phyloP scores from a whole-genome alignment of 2,329 filamentous ascomycete genomes.

The Fusarium sp. region DNA sequence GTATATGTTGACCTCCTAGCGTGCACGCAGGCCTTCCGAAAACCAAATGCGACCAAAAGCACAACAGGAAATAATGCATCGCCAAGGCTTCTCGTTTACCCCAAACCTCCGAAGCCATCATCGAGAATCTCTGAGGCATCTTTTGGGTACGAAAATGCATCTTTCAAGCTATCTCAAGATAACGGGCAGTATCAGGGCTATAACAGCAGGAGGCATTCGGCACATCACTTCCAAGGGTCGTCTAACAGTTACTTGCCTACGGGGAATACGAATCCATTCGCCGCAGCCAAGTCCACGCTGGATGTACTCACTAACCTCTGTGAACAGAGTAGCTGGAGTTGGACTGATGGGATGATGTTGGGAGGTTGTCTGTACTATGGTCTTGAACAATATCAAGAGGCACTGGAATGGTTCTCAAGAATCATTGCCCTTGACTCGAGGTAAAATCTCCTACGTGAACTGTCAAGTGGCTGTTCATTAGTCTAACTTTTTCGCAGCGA shows the following conservation, averaged over 20 bases:
- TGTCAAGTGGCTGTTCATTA: constrained; percentile 49
- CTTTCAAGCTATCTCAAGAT: constrained; percentile 21
- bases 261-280: constrained; percentile 56
- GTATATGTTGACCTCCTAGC: constrained; percentile 78
- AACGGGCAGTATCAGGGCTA: constrained; percentile 28
- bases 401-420: constrained; percentile 79
- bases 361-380: constrained; percentile 94
- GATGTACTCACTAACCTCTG: constrained; percentile 80
- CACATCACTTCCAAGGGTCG: constrained; percentile 23
- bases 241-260: constrained; percentile 30
- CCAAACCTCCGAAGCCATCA: constrained; percentile 60
- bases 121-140: constrained; percentile 28
- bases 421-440: constrained; percentile 67
- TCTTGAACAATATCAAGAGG: constrained; percentile 83
- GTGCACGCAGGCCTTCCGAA: constrained; percentile 71
- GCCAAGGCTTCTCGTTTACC: constrained; percentile 66
- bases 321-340: constrained; percentile 84
- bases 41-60: constrained; percentile 56
- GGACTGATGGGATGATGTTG: constrained; percentile 92
- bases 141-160: constrained; percentile 8
- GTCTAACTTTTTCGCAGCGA: constrained; percentile 67
- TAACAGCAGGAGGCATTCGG: constrained; percentile 18
- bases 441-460: constrained; percentile 56
- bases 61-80: constrained; percentile 54
- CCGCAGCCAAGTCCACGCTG: constrained; percentile 73